These are phyloP conservation scores for Mortierella antarctica DNA, from an alignment of 192 early-diverging fungal species.

Conservation along the genomic window DNA sequence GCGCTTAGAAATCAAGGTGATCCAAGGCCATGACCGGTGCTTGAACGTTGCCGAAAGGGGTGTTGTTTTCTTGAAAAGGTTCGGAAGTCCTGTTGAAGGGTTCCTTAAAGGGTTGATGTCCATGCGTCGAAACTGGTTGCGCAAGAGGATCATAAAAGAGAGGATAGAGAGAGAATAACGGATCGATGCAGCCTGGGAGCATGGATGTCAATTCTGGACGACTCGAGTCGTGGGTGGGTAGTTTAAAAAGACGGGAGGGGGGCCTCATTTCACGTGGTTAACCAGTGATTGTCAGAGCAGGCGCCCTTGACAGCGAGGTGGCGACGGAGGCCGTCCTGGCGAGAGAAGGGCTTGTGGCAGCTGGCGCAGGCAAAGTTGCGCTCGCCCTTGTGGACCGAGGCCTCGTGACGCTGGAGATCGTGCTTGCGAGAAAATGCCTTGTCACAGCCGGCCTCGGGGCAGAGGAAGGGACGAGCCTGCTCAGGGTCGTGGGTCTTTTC, in stretches of 20 bases:
- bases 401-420: conserved; percentile 75
- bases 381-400: conserved; percentile 72
- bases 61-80: conserved; percentile 21
- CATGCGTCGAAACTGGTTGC: conserved; percentile 8
- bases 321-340: conserved; percentile 74
- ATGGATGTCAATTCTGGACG: conserved; percentile 21
- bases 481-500: conserved; percentile 73
- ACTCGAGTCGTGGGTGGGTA: conserved; percentile 12
- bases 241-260: conserved; percentile 36
- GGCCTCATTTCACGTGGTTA: conserved; percentile 54
- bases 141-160: conserved; percentile 33
- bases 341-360: conserved; percentile 68
- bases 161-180: conserved; percentile 33
- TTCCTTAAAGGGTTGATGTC: conserved; percentile 38
- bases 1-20: background rate
- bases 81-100: conserved; percentile 53
- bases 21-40: background rate
- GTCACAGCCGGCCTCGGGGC: conserved; percentile 58
- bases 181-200: conserved; percentile 5
- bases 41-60: conserved; percentile 16
- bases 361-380: conserved; percentile 65
- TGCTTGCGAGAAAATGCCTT: conserved; percentile 75
- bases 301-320: conserved; percentile 59
- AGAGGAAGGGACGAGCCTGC: conserved; percentile 68
- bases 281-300: conserved; percentile 47